These are phyloP conservation scores for Ceratorhiza oryzae-sativae DNA, from an alignment of 1,284 basidiomycete genomes.

Conservation along the genomic window DNA sequence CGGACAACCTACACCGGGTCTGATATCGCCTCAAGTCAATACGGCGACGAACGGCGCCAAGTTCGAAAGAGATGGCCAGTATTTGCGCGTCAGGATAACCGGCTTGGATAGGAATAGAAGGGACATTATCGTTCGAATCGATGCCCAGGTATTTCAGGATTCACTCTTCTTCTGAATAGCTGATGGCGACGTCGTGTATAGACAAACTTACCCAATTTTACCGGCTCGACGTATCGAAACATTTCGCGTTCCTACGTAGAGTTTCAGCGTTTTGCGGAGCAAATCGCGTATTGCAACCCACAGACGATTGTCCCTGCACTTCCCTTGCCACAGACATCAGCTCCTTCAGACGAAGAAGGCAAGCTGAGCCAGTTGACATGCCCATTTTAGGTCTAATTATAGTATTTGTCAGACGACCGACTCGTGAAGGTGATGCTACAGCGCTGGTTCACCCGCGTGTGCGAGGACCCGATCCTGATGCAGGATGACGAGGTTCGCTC, in stretches of 20 bases:
- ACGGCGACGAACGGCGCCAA: conserved; percentile 68
- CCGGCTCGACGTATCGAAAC: conserved; percentile 86
- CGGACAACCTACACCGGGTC: conserved; percentile 78
- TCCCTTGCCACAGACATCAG: conserved; percentile 89
- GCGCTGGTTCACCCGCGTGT: conserved; percentile 88
- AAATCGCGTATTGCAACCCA: conserved; percentile 81
- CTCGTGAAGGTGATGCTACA: conserved; percentile 92
- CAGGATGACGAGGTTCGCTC: conserved; percentile 89
- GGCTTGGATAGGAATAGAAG: conserved; percentile 90
- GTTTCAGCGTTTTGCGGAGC: conserved; percentile 90
- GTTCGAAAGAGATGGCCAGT: conserved; percentile 78
- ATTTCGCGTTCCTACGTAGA: conserved; percentile 90
- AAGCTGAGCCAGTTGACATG: conserved; percentile 21
- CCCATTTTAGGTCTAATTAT: conserved; percentile 2
- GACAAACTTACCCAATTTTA: conserved; percentile 93
- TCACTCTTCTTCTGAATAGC: conserved; percentile 2
- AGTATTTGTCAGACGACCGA: conserved; percentile 68
- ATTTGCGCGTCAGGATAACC: conserved; percentile 85
- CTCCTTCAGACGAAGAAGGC: conserved; percentile 92
- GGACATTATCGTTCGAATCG: conserved; percentile 89
- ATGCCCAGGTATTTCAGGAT: conserved; percentile 78
- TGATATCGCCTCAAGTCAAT: conserved; percentile 74
- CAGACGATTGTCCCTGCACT: conserved; percentile 92
- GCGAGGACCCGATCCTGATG: conserved; percentile 84
- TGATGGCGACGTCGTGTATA: conserved; percentile 50